A percentile compares a stretch with the other conserved stretches of the same genome.
Evolutionary conservation across 164 flowering plant species (phyloP).

Genomic region (Buxus sempervirens): DNA sequence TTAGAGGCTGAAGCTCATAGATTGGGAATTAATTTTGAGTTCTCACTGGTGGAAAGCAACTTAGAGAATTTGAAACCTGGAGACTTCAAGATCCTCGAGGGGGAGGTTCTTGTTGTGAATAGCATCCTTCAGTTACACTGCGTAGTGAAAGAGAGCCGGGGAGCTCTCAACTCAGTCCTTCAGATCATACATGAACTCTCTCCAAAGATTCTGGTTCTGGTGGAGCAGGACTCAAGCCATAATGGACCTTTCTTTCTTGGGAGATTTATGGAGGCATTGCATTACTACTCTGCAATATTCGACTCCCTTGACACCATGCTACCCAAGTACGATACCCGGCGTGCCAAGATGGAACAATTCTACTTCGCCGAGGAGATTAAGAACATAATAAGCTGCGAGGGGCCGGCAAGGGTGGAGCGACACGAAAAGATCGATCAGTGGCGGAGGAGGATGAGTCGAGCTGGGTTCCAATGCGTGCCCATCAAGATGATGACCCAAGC

Average conservation of each 20-base stretch:
- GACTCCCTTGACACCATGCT: conserved; percentile 34
- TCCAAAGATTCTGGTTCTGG: conserved; percentile 39
- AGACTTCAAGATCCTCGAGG: conserved; percentile 28
- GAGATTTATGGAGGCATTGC: conserved; percentile 58
- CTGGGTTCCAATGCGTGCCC: conserved; percentile 59
- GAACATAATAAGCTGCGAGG: conserved; percentile 67
- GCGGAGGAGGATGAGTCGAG: conserved; percentile 63
- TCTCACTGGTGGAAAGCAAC: conserved; percentile 40
- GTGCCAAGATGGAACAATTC: conserved; percentile 61
- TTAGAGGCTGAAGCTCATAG: conserved; percentile 36
- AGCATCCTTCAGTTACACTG: conserved; percentile 61
- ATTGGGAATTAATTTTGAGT: conserved; percentile 39
- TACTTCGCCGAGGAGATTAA: conserved; percentile 66
- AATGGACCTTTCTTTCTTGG: conserved; percentile 66
- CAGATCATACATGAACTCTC: conserved; percentile 46
- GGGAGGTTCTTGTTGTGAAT: conserved; percentile 45
- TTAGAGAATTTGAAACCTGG: conserved; percentile 40
- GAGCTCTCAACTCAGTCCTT: conserved; percentile 54
- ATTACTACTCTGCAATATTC: background rate
- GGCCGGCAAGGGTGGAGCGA: conserved; percentile 54
- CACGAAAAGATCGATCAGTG: conserved; percentile 65
- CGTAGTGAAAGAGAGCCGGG: conserved; percentile 63
- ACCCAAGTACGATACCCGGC: conserved; percentile 52
- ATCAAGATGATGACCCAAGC: conserved; percentile 45
- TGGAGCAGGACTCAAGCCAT: conserved; percentile 64